Evolutionary conservation across 495 filamentous ascomycete genomes (phyloP).

Genomic region (Aspergillus funiculosus): DNA sequence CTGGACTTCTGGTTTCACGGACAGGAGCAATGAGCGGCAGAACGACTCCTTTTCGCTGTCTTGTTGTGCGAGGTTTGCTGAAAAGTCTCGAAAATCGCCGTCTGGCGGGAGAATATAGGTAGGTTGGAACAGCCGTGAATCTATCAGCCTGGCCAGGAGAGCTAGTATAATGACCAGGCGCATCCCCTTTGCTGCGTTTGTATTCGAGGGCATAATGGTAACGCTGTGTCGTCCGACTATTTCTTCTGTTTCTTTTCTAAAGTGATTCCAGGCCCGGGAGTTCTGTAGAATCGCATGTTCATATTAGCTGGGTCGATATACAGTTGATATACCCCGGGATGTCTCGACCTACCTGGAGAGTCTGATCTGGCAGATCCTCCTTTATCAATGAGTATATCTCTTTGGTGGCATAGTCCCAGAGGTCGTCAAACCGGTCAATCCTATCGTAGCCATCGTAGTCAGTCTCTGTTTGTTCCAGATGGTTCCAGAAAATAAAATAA

Average conservation of each 20-base stretch:
- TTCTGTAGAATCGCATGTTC: background rate
- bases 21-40: constrained; percentile 21
- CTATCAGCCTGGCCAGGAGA: constrained; percentile 24
- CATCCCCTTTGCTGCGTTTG: constrained; percentile 22
- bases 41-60: constrained; percentile 25
- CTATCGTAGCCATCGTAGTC: constrained; percentile 12
- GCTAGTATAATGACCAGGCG: constrained; percentile 22
- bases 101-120: constrained; percentile 15
- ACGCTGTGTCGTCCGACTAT: constrained; percentile 4
- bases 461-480: background rate
- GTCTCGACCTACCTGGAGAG: constrained; percentile 19
- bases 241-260: constrained; percentile 4
- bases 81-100: constrained; percentile 9
- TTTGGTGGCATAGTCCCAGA: constrained; percentile 17
- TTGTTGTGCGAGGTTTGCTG: constrained; percentile 17
- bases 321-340: background rate
- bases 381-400: constrained; percentile 14
- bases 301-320: background rate
- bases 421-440: constrained; percentile 7
- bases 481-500: background rate
- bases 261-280: background rate
- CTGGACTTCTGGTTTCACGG: constrained; percentile 17
- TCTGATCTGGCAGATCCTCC: constrained; percentile 13
- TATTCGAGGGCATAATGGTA: constrained; percentile 18
- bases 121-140: constrained; percentile 25